Base-by-base conservation (phyloP, 176 grass and related monocot species). In the Guadua angustifolia region DNA sequence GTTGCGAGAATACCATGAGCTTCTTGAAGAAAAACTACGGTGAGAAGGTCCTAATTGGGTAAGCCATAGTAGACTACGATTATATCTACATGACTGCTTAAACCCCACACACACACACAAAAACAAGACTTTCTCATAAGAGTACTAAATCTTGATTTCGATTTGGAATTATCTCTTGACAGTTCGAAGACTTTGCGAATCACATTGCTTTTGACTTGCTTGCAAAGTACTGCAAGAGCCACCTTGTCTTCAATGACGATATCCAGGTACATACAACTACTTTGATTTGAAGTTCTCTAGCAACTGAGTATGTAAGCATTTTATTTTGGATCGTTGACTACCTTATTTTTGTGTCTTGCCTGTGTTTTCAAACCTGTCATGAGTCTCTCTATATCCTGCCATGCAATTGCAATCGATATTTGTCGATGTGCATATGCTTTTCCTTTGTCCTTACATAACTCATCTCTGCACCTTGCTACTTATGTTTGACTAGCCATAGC, bases 111-210 rank as follows among this genome's bases (percentile, higher is more conserved):
- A n/a, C n/a, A n/a, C n/a, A n/a, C n/a, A n/a, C n/a, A n/a, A n/a
- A n/a, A n/a, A n/a, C n/a, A n/a, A 15, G 10, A 2, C 18, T 13
- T 67, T 66, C 11, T 29, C 13, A 25, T 15, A 53, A 80, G 46
- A 69, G 43, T 29, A 16, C 29, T 52, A 0, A 38, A 6, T 6
- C 9, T 53, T 39, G 2, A 9, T n/a, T n/a, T n/a, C n/a, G 15
- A 26, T 39, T 35, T 86, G 66, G 73, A 39, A 52, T 47, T 51
- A 59, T 11, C 63, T 66, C 18, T 26, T 79, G 74, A 15, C 91
- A 98, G 93, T 98, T 98, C 67, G 95, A 98, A 69, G 95, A 98
- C 89, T 98, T 95, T 46, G 95, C 95, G 4, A 98, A 98, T 75
- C 93, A 98, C 86, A 95, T 93, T 68, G 95, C 93, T 66, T 98